Base-by-base conservation (phyloP, 441 rosid genomes). In the Cnidoscolus chayamansa region DNA sequence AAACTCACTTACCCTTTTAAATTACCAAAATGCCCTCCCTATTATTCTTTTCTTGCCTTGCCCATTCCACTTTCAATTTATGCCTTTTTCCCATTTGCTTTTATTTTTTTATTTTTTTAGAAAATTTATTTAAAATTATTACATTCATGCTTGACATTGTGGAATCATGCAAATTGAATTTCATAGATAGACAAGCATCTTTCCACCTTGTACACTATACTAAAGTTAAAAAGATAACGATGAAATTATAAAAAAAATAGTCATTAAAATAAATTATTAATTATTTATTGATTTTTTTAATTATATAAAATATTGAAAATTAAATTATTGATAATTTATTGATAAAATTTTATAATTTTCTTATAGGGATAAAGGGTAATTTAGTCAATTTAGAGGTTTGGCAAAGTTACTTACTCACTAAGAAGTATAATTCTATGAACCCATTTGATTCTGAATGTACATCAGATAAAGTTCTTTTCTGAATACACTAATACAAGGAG, bases 41-140 rank as follows among this genome's bases (percentile, higher is more conserved):
- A 40, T 5, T 40, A 78, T 85, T 81, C 88, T 71, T 81, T 81
- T 50, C 84, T 85, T 83, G 78, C 81, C 79, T 78, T 77, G 74
- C 31, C 25, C 50, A 48, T 37, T 77, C 55, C 72, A 49, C 60
- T 15, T 43, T 55, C 63, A 63, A 72, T 77, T 20, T 66, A 83
- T 81, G 79, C 84, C 61, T 70, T 65, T 65, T 2, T 32, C 32
- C 25, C n/a, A 62, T 20, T 7, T 16, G 1, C 48, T 45, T 7
- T 25, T 25, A 25, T 25, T 19, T 32, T 11, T 19, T 19, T 65
- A 58, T 2, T 25, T 25, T 25, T 25, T 25, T 25, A 25, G 25
- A 25, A 25, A 25, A 25, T 25, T 25, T 25, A 25, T 25, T 25
- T 25, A 25, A 25, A 25, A 25, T 25, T 25, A 25, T 25, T 25